Conservation (phyloP, 495 filamentous ascomycete genomes). For the Penicillium flavigenum region DNA sequence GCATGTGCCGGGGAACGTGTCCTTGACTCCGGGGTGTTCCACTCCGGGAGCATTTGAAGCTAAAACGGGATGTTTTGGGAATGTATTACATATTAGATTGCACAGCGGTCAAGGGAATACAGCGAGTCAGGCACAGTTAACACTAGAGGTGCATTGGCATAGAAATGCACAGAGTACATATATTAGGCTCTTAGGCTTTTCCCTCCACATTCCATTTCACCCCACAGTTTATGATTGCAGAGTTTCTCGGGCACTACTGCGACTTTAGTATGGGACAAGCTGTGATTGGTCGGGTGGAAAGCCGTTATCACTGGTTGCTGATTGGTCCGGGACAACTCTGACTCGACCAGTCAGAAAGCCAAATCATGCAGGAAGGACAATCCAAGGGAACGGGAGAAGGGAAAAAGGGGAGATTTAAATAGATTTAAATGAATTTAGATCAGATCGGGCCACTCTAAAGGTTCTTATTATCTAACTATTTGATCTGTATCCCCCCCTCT, state of each 20-base stretch:
- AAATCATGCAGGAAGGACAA: not conserved
- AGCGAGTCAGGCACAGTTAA: too few species aligned
- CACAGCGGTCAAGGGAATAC: not conserved
- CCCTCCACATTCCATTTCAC: slow-evolving; percentile 2
- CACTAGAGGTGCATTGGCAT: too few species aligned
- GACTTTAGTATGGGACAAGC: not conserved
- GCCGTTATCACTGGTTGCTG: slow-evolving; percentile 20
- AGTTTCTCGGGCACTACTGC: slow-evolving; percentile 14
- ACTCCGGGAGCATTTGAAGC: slow-evolving; percentile 2
- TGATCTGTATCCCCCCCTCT: not conserved
- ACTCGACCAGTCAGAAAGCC: not conserved
- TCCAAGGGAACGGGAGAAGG: not conserved
- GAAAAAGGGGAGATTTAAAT: not conserved
- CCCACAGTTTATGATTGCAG: slow-evolving; percentile 14
- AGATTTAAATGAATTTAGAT: too few species aligned
- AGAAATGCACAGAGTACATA: not conserved
- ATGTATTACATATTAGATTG: slow-evolving; percentile 1
- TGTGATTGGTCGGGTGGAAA: slow-evolving; percentile 15
- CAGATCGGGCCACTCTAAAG: too few species aligned
- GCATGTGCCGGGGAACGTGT: slow-evolving; percentile 18
- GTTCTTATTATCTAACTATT: slow-evolving; percentile 12
- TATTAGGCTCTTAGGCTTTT: not conserved
- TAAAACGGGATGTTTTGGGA: not conserved
- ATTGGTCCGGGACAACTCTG: slow-evolving; percentile 16
- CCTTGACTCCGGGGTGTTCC: slow-evolving; percentile 12